Evolutionary conservation across 169 alveolate genomes (phyloP), one percentile per base, ranked within the genome.

Genomic region (Babesia ovata): DNA sequence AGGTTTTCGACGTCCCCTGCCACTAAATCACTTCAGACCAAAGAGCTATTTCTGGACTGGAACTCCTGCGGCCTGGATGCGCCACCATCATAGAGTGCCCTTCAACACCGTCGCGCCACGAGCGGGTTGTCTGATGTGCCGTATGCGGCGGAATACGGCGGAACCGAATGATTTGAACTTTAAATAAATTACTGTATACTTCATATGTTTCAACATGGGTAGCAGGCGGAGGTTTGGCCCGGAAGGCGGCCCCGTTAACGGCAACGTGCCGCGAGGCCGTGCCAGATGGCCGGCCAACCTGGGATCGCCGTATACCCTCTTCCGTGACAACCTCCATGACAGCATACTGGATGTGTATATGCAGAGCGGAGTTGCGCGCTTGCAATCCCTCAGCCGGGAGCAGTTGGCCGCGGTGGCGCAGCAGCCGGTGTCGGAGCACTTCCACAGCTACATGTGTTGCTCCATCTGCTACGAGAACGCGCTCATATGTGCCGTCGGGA

Each of bases 401-500:
- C 87, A 79, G 70, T 50, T 67, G 56, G 74, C 17, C 39, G 77
- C 62, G 53, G 66, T 63, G 1, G 48, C 69, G 48, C 56, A 61
- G 59, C 50, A 44, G 33, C 50, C 74, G 26, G 74, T 61, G 21
- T 61, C 87, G 53, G 67, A 71, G 62, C 76, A 71, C 77, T 79
- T 82, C 70, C 71, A 74, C 46, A 54, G 58, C 46, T 73, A 73
- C 61, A 56, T 73, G 8, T 58, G 73, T 75, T 82, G 84, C 70
- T 82, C 78, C 39, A 82, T 82, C 14, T 82, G 89, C 78, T 82
- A 74, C 75, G 89, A 82, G 45, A 71, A 82, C 59, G 70, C 85
- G 42, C 75, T 73, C 58, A 74, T 82, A 21, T 73, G 84, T 65
- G 89, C 85, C 1, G 73, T 73, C 21, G 82, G 85, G 21, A 63